These are phyloP conservation scores for Flaveria sonorensis DNA, from an alignment of 129 eudicot species.

Conservation along the genomic window DNA sequence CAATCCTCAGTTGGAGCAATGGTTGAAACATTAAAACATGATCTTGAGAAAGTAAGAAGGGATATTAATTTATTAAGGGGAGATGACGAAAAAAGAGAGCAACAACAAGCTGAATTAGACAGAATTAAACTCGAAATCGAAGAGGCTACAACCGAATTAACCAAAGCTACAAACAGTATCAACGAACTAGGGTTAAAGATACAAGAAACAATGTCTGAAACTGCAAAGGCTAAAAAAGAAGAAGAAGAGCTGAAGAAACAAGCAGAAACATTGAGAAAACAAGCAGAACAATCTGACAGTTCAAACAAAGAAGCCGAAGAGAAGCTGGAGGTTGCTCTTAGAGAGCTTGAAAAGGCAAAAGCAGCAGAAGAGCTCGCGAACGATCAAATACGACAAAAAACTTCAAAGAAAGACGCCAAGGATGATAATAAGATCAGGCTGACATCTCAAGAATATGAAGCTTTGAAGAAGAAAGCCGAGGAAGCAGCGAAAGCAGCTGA, in stretches of 20 bases:
- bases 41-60: constrained; percentile 53
- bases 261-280: constrained; percentile 38
- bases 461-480: constrained; percentile 52
- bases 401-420: constrained; percentile 15
- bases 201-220: constrained; percentile 40
- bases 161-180: constrained; percentile 33
- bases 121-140: constrained; percentile 51
- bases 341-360: constrained; percentile 79
- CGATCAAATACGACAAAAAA: constrained; percentile 46
- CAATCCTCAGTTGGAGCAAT: constrained; percentile 36
- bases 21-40: constrained; percentile 48
- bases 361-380: constrained; percentile 60
- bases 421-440: constrained; percentile 48
- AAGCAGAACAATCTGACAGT: constrained; percentile 42
- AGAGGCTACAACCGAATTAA: constrained; percentile 40
- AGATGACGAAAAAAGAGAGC: constrained; percentile 46
- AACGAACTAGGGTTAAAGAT: constrained; percentile 39
- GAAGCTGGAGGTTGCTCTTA: constrained; percentile 44
- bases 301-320: constrained; percentile 50
- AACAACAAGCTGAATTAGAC: constrained; percentile 49
- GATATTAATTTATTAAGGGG: constrained; percentile 43
- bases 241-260: constrained; percentile 50
- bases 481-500: constrained; percentile 54
- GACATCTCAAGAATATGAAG: constrained; percentile 57
- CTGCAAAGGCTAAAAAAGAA: constrained; percentile 48